Evolutionary conservation across 768 basidiomycete genomes (phyloP), one percentile per base, ranked within the genome.

Genomic region (Hericium erinaceus): DNA sequence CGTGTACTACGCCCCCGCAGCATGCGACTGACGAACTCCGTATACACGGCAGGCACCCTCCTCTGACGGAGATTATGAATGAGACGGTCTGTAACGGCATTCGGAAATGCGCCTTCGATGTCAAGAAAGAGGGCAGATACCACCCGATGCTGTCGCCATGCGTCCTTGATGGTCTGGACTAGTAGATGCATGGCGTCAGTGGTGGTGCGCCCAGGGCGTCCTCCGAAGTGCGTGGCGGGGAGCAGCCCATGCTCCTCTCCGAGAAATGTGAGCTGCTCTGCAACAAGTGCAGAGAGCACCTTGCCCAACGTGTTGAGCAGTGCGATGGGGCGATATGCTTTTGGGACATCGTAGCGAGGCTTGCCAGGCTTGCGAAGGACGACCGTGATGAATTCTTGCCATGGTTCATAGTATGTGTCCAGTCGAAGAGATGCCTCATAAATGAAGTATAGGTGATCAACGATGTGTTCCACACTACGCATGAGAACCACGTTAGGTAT

Each of bases 41-140:
- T 59, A 44, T 68, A 68, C 13, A 44, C 41, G 4, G 53, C 28
- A 3, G 75, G 70, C 0, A 75, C 65, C 0, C 70, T 20, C 0
- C 62, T 22, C 55, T 63, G 65, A 10, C 61, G 51, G 56, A 77
- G 59, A 54, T 74, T 69, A 56, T 73, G 69, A 0, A 70, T 39
- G 0, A 77, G 69, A 0, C 60, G 22, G 2, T 69, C 67, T 0
- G 59, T 67, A 9, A 69, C 71, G 0, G 69, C 69, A 58, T 71
- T 77, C 0, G 73, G 77, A 60, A 77, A 79, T 1, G 76, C 74
- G 0, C 71, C 76, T 62, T 76, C 65, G 0, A 79, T 68, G 58
- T 79, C 75, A 1, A 77, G 68, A 63, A 74, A 77, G 0, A 77
- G 69, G 0, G 69, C 63, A 0, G 69, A 69, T 0, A 63, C 73